These are phyloP conservation scores for Aegilops longissima DNA, from an alignment of 176 grass and related monocot genomes.

Conservation along the genomic window DNA sequence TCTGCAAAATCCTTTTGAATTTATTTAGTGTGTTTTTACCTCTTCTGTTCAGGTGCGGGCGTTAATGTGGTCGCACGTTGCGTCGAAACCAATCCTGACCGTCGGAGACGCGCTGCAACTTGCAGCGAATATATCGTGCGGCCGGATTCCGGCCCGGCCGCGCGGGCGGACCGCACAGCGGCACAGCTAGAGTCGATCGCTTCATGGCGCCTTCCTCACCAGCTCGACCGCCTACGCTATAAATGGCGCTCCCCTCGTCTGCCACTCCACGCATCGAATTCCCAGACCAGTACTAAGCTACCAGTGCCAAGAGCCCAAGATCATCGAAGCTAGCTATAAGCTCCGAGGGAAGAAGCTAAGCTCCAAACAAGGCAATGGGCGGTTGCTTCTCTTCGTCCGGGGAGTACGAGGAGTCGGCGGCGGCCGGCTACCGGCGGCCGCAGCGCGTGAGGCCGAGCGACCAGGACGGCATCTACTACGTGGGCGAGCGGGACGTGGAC, in stretches of 20 bases:
- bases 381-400: conserved; percentile 39
- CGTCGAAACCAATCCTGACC: neutral
- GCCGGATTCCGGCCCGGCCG: neutral
- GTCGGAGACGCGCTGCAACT: neutral
- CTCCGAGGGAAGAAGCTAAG: neutral
- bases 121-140: neutral
- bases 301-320: neutral
- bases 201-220: neutral
- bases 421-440: neutral
- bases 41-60: no score
- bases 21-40: neutral
- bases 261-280: neutral
- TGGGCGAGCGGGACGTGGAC: conserved; percentile 39
- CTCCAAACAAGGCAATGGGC: conserved; percentile 24
- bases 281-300: neutral
- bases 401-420: neutral
- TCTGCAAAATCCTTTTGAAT: neutral
- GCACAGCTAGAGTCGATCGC: neutral
- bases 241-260: neutral
- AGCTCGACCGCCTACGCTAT: neutral
- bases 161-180: neutral
- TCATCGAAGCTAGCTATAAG: neutral
- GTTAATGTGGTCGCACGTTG: neutral
- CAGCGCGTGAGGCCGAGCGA: conserved; percentile 39
- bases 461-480: conserved; percentile 41